Evolutionary conservation across 1,139 yeast species (phyloP).

Genomic region (Komagataea norvegica): DNA sequence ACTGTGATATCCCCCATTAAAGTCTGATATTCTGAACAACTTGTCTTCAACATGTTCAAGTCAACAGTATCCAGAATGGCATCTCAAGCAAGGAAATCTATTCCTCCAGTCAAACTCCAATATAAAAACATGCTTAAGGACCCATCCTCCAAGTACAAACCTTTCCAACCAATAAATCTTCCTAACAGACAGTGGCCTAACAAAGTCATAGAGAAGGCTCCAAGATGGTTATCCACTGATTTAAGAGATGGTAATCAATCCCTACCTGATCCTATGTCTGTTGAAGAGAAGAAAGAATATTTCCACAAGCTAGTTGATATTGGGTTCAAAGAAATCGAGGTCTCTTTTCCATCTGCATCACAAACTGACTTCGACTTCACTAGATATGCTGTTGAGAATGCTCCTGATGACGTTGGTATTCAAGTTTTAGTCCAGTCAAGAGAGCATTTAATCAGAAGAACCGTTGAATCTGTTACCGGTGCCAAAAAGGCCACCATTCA

Average conservation of each 20-base stretch:
- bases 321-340: conserved; percentile 96
- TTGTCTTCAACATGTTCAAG: no score
- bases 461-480: conserved; percentile 84
- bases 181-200: conserved; percentile 82
- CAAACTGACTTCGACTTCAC: conserved; percentile 96
- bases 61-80: conserved; percentile 11
- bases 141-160: conserved; percentile 72
- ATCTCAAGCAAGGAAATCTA: conserved; percentile 6
- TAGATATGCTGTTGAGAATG: conserved; percentile 83
- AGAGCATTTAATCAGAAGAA: conserved; percentile 81
- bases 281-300: conserved; percentile 83
- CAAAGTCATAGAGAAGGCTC: conserved; percentile 68
- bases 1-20: no score
- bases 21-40: no score
- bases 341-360: conserved; percentile 92
- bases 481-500: conserved; percentile 90
- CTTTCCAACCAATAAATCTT: conserved; percentile 62
- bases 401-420: conserved; percentile 89
- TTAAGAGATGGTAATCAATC: conserved; percentile 97
- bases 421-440: conserved; percentile 92
- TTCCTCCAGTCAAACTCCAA: conserved; percentile 28
- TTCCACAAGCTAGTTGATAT: conserved; percentile 81
- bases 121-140: conserved; percentile 54
- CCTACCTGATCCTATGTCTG: conserved; percentile 93
- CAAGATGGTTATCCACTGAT: conserved; percentile 96